Conservation (phyloP, 1,139 yeast species). For the Pichia sp. region DNA sequence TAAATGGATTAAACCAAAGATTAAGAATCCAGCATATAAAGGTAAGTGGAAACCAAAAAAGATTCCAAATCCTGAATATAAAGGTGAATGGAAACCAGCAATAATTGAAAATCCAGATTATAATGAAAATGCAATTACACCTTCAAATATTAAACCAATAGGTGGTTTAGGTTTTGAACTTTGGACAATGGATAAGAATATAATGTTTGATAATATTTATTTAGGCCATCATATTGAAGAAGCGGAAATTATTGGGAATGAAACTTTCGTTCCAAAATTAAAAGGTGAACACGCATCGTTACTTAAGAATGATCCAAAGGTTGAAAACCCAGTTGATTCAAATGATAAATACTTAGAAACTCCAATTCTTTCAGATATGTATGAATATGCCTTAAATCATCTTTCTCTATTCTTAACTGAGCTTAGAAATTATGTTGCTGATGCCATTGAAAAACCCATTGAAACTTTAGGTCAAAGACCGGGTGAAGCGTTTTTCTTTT, state of each 20-base stretch:
- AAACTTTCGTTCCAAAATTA: slow-evolving; percentile 60
- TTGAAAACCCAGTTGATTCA: slow-evolving; percentile 24
- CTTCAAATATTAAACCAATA: slow-evolving; percentile 59
- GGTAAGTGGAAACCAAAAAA: slow-evolving; percentile 75
- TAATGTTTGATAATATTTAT: slow-evolving; percentile 77
- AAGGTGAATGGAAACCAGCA: slow-evolving; percentile 76
- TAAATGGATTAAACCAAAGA: slow-evolving; percentile 55
- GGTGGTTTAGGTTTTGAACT: slow-evolving; percentile 86
- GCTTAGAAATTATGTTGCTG: slow-evolving; percentile 30
- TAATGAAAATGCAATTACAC: slow-evolving; percentile 48
- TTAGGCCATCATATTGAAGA: slow-evolving; percentile 76
- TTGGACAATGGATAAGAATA: slow-evolving; percentile 78
- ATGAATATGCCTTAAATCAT: slow-evolving; percentile 26
- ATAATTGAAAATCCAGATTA: slow-evolving; percentile 63
- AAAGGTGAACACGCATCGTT: slow-evolving; percentile 47
- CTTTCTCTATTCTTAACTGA: slow-evolving; percentile 7
- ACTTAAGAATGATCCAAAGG: slow-evolving; percentile 35
- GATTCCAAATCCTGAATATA: slow-evolving; percentile 66
- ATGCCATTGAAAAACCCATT: slow-evolving; percentile 40
- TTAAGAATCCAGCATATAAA: slow-evolving; percentile 62
- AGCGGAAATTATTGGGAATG: slow-evolving; percentile 78
- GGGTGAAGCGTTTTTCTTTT: slow-evolving; percentile 42
- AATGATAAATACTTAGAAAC: slow-evolving; percentile 21
- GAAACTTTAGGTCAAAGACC: slow-evolving; percentile 41
- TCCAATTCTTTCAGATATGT: slow-evolving; percentile 19